phyloP scores from a whole-genome alignment of 768 basidiomycete genomes.

The Ramaria rubella region DNA sequence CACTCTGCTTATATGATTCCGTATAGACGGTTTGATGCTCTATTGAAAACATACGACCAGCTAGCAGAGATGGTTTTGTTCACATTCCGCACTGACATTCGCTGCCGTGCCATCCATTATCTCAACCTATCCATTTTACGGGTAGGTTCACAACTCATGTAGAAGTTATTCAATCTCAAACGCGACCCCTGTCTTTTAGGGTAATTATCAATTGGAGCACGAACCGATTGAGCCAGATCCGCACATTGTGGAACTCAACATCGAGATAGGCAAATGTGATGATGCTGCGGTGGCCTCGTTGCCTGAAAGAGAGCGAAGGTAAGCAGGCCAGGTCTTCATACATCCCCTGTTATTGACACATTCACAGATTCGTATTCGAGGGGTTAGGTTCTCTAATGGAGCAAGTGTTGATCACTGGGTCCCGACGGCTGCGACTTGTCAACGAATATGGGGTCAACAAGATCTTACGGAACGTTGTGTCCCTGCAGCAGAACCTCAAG shows the following conservation, averaged over 20 bases:
- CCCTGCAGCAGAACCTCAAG: constrained; percentile 87
- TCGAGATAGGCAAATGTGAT: constrained; percentile 69
- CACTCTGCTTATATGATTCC: background rate
- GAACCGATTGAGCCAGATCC: constrained; percentile 91
- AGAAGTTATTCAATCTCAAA: background rate
- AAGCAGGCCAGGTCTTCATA: constrained; percentile 21
- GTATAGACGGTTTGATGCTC: constrained; percentile 79
- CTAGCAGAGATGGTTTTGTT: constrained; percentile 81
- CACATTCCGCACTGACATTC: constrained; percentile 81
- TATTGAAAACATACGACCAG: constrained; percentile 86
- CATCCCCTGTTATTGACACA: constrained; percentile 8
- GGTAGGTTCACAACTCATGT: constrained; percentile 34
- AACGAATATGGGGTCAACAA: constrained; percentile 79
- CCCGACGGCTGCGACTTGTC: constrained; percentile 58
- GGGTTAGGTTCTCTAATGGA: constrained; percentile 85
- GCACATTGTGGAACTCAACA: constrained; percentile 79
- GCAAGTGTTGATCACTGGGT: constrained; percentile 68
- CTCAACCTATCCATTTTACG: constrained; percentile 73
- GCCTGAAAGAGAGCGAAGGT: constrained; percentile 62
- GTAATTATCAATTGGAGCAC: constrained; percentile 73
- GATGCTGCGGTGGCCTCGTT: constrained; percentile 59
- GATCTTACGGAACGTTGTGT: constrained; percentile 81
- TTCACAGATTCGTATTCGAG: constrained; percentile 72
- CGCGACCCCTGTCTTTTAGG: constrained; percentile 39
- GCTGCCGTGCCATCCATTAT: constrained; percentile 78